Evolutionary conservation across 371 early-diverging fungal genomes (phyloP), one percentile per base, ranked within the genome.

Genomic region (Massospora cicadina): DNA sequence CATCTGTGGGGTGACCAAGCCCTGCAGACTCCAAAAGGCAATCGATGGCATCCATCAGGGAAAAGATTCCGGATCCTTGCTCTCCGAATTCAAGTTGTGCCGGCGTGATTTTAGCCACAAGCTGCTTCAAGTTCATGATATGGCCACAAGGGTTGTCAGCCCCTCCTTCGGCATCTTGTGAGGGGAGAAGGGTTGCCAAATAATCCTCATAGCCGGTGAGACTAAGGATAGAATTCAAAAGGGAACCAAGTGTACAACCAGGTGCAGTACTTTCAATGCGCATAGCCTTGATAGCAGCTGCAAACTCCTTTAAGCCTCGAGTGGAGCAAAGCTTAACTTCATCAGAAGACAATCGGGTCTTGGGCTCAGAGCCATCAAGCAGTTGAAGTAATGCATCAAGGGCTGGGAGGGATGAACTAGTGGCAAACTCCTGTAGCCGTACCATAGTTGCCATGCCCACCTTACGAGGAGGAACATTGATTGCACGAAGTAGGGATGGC

Each of bases 11-110:
- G 32, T 24, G 21, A 13, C 30, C 30, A 21, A 60, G 31, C 31
- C 60, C 60, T 60, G 60, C 25, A 12, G 60, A 25, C 32, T 60
- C 28, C 27, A 60, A 12, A 7, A 60, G 23, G 17, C 43, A 43
- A 17, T 43, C 43, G 10, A 43, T 17, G 43, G 5, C 43, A 43
- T 43, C 17, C 17, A 43, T 10, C 10, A 43, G 5, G 5, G 43
- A 17, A 43, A 43, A 17, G 43, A 10, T 17, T 5, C 17, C 17
- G 5, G 43, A 17, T 10, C 17, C 43, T 43, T 43, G 10, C 17
- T 5, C 17, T 5, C 17, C 10, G 43, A 17, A 5, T 17, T 43
- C 43, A n/a, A n/a, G n/a, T n/a, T n/a, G n/a, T 5, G 43, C 5
- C 5, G 43, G 10, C 43, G 5, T 5, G 43, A 43, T 43, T 43